Percentiles rank a stretch among this genome's conserved stretches.
Conservation (phyloP, 2,329 filamentous ascomycete species). For the Pyricularia sp. region DNA sequence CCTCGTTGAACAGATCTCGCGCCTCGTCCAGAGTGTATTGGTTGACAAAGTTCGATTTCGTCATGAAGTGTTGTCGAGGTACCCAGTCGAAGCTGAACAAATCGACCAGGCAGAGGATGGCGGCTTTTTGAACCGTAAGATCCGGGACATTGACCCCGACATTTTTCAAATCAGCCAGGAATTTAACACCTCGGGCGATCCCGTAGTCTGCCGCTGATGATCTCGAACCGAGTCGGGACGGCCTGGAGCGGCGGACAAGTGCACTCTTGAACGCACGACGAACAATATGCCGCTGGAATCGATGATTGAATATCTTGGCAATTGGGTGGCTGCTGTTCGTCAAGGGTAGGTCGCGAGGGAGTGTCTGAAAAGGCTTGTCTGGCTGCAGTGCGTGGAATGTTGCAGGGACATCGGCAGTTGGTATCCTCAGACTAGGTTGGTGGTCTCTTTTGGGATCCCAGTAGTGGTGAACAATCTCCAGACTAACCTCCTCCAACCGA, state of each 20-base stretch:
- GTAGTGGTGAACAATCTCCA: slow-evolving; percentile 29
- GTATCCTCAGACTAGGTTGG: slow-evolving; percentile 26
- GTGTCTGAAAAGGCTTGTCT: slow-evolving; percentile 18
- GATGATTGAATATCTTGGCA: slow-evolving; percentile 28
- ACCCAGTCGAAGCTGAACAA: slow-evolving; percentile 19
- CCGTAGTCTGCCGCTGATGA: slow-evolving; percentile 12
- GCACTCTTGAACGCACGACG: slow-evolving; percentile 32
- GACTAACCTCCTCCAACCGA: slow-evolving; percentile 29
- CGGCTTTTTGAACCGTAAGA: slow-evolving; percentile 12
- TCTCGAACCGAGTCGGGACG: neutral
- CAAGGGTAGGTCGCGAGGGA: slow-evolving; percentile 29
- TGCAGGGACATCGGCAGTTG: slow-evolving; percentile 28
- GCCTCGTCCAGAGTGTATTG: slow-evolving; percentile 18
- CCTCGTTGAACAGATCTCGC: slow-evolving; percentile 21
- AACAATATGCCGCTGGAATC: slow-evolving; percentile 26
- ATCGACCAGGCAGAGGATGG: slow-evolving; percentile 18
- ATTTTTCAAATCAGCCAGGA: slow-evolving; percentile 20
- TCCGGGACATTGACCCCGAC: slow-evolving; percentile 16
- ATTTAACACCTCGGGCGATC: slow-evolving; percentile 17
- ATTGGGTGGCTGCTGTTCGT: slow-evolving; percentile 31
- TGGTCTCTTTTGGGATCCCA: slow-evolving; percentile 12
- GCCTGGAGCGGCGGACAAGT: slow-evolving; percentile 10
- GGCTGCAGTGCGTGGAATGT: slow-evolving; percentile 13
- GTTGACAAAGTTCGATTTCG: slow-evolving; percentile 9
- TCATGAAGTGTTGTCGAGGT: slow-evolving; percentile 10